phyloP scores from a whole-genome alignment of 441 rosid species.

The Bocquillonia castaneifolia region DNA sequence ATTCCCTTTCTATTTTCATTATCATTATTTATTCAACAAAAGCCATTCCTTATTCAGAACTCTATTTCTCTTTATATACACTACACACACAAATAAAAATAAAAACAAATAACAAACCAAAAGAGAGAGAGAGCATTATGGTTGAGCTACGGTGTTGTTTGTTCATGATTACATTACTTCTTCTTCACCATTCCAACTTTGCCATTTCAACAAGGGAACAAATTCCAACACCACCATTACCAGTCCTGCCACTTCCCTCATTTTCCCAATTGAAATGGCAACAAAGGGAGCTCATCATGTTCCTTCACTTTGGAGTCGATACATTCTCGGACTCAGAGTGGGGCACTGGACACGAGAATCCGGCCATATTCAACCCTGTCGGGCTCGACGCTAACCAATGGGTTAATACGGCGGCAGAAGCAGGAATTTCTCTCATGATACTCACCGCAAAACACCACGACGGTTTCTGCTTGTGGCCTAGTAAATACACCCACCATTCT shows the following conservation, averaged over 20 bases:
- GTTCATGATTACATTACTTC: background rate
- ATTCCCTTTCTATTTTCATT: background rate
- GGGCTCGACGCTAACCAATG: conserved; percentile 56
- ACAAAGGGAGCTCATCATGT: conserved; percentile 64
- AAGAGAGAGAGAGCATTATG: conserved; percentile 1
- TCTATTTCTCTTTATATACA: too few relatives aligned
- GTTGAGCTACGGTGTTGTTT: conserved; percentile 11
- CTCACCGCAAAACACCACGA: conserved; percentile 78
- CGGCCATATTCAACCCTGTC: conserved; percentile 43
- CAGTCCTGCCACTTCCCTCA: conserved; percentile 56
- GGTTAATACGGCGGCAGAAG: conserved; percentile 45
- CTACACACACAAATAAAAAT: too few relatives aligned
- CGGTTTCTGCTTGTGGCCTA: conserved; percentile 75
- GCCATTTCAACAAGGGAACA: conserved; percentile 26
- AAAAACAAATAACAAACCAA: background rate
- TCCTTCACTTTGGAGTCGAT: conserved; percentile 74
- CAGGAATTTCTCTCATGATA: conserved; percentile 53
- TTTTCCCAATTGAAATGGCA: conserved; percentile 72
- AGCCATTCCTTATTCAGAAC: too few relatives aligned
- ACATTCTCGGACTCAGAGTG: conserved; percentile 68
- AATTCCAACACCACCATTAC: conserved; percentile 57
- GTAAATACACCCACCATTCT: conserved; percentile 58
- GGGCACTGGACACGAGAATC: conserved; percentile 68
- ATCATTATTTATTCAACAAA: too few relatives aligned
- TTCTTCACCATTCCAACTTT: conserved; percentile 8